Evolutionary conservation across 257 asterid species (phyloP).

Genomic region (Nicotiana undulata): DNA sequence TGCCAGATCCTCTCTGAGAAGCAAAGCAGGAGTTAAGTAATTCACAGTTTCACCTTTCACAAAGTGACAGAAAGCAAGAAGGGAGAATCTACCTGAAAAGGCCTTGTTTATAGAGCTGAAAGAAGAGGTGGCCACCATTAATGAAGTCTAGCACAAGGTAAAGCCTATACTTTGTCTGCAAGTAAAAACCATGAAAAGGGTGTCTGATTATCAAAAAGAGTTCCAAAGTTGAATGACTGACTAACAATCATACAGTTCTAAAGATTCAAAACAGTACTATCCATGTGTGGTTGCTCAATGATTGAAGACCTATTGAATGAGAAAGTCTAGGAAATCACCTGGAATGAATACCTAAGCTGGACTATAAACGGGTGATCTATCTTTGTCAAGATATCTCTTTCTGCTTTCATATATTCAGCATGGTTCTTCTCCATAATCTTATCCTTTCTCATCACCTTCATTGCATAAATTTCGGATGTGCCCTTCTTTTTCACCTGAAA

Average conservation of each 20-base stretch:
- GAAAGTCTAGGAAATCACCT: constrained; percentile 24
- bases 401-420: constrained; percentile 50
- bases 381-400: constrained; percentile 59
- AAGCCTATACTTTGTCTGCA: constrained; percentile 68
- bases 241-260: neutral
- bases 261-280: neutral
- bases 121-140: constrained; percentile 74
- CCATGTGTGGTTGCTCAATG: neutral
- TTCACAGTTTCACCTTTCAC: neutral
- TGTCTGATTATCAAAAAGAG: constrained; percentile 3
- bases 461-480: constrained; percentile 49
- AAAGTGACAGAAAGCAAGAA: neutral
- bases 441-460: constrained; percentile 78
- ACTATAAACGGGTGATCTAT: constrained; percentile 60
- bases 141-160: constrained; percentile 71
- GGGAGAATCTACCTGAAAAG: constrained; percentile 48
- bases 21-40: constrained; percentile 7
- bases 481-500: constrained; percentile 53
- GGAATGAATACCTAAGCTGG: constrained; percentile 64
- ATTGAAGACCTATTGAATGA: neutral
- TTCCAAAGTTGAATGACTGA: neutral
- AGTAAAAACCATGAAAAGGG: neutral
- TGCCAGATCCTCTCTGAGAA: constrained; percentile 54
- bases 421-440: constrained; percentile 68
- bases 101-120: constrained; percentile 64